Conservation (phyloP, 306 rosid species). For the Lupinus albus region DNA sequence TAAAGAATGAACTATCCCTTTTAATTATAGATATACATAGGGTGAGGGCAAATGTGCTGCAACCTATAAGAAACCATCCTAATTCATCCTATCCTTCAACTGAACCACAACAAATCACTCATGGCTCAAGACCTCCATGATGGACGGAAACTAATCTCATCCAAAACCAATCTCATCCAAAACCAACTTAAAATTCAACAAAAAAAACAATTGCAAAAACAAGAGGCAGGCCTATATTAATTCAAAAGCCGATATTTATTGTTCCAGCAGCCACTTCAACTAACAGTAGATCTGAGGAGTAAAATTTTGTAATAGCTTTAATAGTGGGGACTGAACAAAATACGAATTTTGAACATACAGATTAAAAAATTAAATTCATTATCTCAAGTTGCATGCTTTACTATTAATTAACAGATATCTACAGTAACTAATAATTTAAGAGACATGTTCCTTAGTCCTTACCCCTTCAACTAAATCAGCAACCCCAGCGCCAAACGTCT, state of each 20-base stretch:
- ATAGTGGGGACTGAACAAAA: background rate
- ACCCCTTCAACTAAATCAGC: slow-evolving; percentile 94
- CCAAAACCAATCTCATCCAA: slow-evolving; percentile 17
- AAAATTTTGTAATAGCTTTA: background rate
- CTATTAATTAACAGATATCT: background rate
- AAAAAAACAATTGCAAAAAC: background rate
- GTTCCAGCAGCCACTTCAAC: slow-evolving; percentile 5
- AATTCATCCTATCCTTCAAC: slow-evolving; percentile 7
- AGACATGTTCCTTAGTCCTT: slow-evolving; percentile 57
- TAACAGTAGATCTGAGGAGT: slow-evolving; percentile 29
- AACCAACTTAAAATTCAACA: background rate
- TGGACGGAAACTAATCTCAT: slow-evolving; percentile 15
- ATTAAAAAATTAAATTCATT: slow-evolving; percentile 23
- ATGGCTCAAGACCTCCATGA: background rate
- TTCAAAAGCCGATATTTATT: background rate
- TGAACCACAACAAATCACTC: slow-evolving; percentile 13
- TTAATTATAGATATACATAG: too few species aligned
- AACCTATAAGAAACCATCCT: slow-evolving; percentile 17
- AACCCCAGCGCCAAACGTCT: slow-evolving; percentile 76
- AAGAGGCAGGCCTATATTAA: background rate
- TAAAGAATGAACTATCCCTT: background rate
- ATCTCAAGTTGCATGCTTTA: slow-evolving; percentile 14
- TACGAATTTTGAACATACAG: slow-evolving; percentile 21
- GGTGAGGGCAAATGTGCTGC: too few species aligned
- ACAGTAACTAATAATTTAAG: slow-evolving; percentile 23